Conservation (phyloP, 2,329 filamentous ascomycete genomes). For the Sporothrix pseudoabietina region DNA sequence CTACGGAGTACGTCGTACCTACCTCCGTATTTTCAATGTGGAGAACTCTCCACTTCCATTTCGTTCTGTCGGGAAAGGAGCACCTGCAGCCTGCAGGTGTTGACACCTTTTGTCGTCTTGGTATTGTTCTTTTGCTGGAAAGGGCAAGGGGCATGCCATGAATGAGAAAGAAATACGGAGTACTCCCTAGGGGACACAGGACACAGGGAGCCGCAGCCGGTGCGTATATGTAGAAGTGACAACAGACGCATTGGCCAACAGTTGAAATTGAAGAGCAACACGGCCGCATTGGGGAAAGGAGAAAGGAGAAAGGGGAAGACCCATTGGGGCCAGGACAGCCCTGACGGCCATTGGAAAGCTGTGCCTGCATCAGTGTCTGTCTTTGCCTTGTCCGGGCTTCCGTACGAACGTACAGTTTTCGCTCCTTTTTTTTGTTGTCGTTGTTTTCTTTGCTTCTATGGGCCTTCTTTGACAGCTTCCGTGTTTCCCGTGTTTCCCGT, state of each 20-base stretch:
- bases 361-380: not conserved
- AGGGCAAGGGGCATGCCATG: not conserved
- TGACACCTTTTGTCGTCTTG: not conserved
- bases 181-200: no score
- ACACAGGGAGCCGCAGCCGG: no score
- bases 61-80: not conserved
- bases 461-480: not conserved
- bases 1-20: not conserved
- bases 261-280: not conserved
- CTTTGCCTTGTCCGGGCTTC: not conserved
- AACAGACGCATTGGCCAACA: not conserved
- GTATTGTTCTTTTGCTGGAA: conserved; percentile 8
- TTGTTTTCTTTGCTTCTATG: not conserved
- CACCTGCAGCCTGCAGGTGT: not conserved
- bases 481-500: not conserved
- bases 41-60: not conserved
- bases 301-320: not conserved
- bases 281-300: conserved; percentile 4
- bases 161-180: not conserved
- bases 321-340: not conserved
- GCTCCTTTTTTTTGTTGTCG: not conserved
- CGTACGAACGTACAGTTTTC: no score
- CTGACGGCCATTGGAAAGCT: not conserved
- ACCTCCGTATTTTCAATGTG: not conserved
- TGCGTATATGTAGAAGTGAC: no score